These are phyloP conservation scores for Bondarzewia mesenterica DNA, from an alignment of 1,284 basidiomycete species.

Conservation along the genomic window DNA sequence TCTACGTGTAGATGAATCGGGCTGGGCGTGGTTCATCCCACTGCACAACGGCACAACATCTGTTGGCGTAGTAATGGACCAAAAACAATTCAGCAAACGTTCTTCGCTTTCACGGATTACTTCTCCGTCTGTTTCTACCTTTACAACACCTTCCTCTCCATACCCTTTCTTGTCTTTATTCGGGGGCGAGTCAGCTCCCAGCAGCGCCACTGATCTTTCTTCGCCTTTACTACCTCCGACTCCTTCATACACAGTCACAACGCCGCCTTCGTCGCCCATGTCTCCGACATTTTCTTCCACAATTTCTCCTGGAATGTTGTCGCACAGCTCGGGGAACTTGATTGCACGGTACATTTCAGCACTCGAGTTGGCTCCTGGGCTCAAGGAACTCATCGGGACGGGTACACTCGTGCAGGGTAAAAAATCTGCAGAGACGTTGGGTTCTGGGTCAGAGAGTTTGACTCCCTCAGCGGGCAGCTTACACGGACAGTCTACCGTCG, in stretches of 20 bases:
- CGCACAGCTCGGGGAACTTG: conserved; percentile 2
- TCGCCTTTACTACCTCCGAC: not conserved
- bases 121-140: conserved; percentile 2
- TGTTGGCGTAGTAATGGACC: conserved; percentile 64
- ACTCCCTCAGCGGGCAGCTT: not conserved
- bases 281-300: conserved; percentile 3
- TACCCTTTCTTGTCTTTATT: not conserved
- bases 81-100: conserved; percentile 25
- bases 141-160: not conserved
- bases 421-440: not conserved
- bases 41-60: conserved; percentile 62
- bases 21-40: conserved; percentile 76
- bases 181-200: too few relatives aligned
- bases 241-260: not conserved
- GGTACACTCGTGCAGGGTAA: conserved; percentile 4
- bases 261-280: conserved; percentile 1
- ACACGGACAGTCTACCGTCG: too few relatives aligned
- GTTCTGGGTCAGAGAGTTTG: not conserved
- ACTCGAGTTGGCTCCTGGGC: conserved; percentile 38
- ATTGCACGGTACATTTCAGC: conserved; percentile 28
- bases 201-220: too few relatives aligned
- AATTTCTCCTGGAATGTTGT: not conserved
- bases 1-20: conserved; percentile 52
- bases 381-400: conserved; percentile 37
- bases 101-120: not conserved